A percentile compares a stretch with the other conserved stretches of the same genome.
Conservation (phyloP, 768 basidiomycete species). For the Phylloporus arenicola region DNA sequence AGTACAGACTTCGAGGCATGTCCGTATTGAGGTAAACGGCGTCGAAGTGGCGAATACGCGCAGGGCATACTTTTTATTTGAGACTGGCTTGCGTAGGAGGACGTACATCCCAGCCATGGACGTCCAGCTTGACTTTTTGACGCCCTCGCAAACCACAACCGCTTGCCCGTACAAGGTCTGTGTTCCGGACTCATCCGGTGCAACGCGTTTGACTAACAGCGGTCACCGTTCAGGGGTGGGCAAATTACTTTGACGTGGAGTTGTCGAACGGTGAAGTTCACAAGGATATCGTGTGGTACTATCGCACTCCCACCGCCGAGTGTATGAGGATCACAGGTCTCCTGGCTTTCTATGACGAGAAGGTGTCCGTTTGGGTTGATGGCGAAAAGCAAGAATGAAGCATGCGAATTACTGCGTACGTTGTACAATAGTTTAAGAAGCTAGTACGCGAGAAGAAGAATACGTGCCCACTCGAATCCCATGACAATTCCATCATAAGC, state of each 20-base stretch:
- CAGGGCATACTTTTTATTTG: conserved; percentile 50
- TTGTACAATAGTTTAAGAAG: neutral
- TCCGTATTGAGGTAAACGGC: conserved; percentile 57
- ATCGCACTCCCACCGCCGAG: conserved; percentile 48
- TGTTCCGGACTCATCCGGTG: neutral
- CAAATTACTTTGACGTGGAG: conserved; percentile 51
- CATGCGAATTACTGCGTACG: neutral
- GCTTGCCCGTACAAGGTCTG: conserved; percentile 62
- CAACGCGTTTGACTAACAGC: neutral
- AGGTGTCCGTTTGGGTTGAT: conserved; percentile 61
- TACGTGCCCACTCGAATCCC: conserved; percentile 1
- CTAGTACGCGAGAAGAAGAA: neutral
- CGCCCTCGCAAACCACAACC: conserved; percentile 41
- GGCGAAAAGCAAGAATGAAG: conserved; percentile 44
- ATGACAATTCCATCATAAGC: conserved; percentile 11
- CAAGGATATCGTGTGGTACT: conserved; percentile 60
- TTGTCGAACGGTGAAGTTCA: conserved; percentile 39
- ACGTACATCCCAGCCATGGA: conserved; percentile 60
- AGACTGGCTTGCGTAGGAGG: conserved; percentile 51
- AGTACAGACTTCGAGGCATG: conserved; percentile 53
- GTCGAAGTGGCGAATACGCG: conserved; percentile 56
- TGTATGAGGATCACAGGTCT: conserved; percentile 46
- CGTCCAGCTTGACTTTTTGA: conserved; percentile 45
- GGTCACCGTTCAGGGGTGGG: conserved; percentile 53
- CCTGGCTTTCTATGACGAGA: conserved; percentile 62